A percentile compares a stretch with the other conserved stretches of the same genome.
phyloP scores from a whole-genome alignment of 306 rosid species.

The Inga laurina region DNA sequence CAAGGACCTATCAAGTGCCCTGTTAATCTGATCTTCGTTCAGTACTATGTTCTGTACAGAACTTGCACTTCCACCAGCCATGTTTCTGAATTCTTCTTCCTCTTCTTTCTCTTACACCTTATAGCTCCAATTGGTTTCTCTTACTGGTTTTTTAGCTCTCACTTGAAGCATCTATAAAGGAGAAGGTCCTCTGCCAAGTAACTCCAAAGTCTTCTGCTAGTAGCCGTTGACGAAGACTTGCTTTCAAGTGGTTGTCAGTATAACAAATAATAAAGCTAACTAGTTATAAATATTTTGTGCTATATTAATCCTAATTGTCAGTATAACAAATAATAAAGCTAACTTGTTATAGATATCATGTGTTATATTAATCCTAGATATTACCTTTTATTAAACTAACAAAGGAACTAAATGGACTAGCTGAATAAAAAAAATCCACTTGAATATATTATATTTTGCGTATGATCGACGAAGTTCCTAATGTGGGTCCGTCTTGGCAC shows the following conservation, averaged over 20 bases:
- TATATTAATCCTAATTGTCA: neutral
- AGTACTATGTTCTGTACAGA: slow-evolving; percentile 32
- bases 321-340: neutral
- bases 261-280: neutral
- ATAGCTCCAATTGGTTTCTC: neutral
- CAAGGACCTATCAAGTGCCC: slow-evolving; percentile 41
- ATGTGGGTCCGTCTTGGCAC: too few species aligned
- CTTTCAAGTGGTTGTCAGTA: neutral
- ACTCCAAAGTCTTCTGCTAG: neutral
- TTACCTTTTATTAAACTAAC: neutral
- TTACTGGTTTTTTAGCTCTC: neutral
- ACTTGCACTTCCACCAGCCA: slow-evolving; percentile 36
- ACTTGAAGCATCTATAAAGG: neutral
- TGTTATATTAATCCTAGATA: neutral
- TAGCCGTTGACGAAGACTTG: neutral
- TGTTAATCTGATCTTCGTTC: slow-evolving; percentile 40
- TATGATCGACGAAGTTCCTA: too few species aligned
- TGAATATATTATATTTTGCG: neutral
- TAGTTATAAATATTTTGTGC: neutral
- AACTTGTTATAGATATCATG: neutral
- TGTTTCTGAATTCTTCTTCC: neutral
- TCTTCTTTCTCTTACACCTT: neutral
- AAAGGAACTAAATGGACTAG: neutral
- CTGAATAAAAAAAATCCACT: neutral
- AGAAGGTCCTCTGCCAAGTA: neutral